A percentile compares a stretch with the other conserved stretches of the same genome.
These are phyloP conservation scores for Tubosaeta sp. DNA, from an alignment of 768 basidiomycete genomes.

Conservation along the genomic window DNA sequence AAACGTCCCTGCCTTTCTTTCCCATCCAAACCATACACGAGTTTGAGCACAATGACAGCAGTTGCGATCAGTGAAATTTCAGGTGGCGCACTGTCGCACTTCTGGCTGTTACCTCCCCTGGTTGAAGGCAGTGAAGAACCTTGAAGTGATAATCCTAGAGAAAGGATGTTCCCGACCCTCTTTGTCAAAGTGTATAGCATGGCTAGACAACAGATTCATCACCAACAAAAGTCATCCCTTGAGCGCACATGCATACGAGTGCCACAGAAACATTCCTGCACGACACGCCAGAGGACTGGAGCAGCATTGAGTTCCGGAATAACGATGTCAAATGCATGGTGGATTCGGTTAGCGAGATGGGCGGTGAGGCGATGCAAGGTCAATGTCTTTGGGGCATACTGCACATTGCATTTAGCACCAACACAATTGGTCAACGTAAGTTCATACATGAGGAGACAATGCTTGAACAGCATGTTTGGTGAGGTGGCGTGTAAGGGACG, in stretches of 20 bases:
- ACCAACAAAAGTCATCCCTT: neutral
- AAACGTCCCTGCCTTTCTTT: constrained; percentile 43
- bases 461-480: constrained; percentile 64
- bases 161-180: constrained; percentile 49
- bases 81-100: constrained; percentile 60
- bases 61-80: constrained; percentile 60
- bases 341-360: constrained; percentile 55
- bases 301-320: constrained; percentile 75
- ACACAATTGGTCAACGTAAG: constrained; percentile 1
- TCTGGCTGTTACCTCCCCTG: constrained; percentile 39
- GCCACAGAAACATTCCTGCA: constrained; percentile 57
- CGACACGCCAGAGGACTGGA: constrained; percentile 74
- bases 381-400: constrained; percentile 64
- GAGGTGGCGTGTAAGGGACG: constrained; percentile 60
- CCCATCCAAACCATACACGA: constrained; percentile 83
- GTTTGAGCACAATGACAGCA: constrained; percentile 70
- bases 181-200: constrained; percentile 63
- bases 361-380: constrained; percentile 58
- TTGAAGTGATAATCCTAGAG: constrained; percentile 59
- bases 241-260: constrained; percentile 54
- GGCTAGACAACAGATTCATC: constrained; percentile 33
- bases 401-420: constrained; percentile 13
- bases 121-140: constrained; percentile 44
- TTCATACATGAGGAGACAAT: constrained; percentile 62
- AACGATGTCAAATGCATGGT: constrained; percentile 49